Evolutionary conservation across 139 green algal genomes (phyloP).

Genomic region (Ettlia oleoabundans): DNA sequence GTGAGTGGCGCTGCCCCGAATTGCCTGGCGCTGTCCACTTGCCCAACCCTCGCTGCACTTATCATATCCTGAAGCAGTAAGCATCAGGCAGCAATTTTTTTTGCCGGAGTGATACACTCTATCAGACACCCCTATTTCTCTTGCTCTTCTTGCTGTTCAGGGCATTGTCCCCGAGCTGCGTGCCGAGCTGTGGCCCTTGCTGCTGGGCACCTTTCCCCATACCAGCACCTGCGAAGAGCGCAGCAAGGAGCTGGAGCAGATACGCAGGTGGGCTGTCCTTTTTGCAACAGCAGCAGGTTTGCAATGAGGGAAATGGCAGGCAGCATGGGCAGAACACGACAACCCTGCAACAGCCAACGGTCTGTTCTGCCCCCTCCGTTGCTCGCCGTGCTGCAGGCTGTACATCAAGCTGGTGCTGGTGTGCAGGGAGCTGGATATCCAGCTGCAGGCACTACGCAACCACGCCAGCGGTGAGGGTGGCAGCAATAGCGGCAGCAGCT

Average conservation of each 20-base stretch:
- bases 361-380: too few species aligned
- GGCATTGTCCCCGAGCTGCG: constrained; percentile 55
- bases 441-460: constrained; percentile 31
- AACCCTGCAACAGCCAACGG: too few species aligned
- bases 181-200: constrained; percentile 65
- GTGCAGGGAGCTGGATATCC: constrained; percentile 51
- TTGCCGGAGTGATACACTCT: neutral
- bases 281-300: neutral
- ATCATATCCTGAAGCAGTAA: neutral
- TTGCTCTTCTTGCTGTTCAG: constrained; percentile 32
- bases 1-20: constrained; percentile 20
- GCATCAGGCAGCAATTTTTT: too few species aligned
- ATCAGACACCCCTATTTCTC: too few species aligned
- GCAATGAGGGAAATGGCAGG: neutral
- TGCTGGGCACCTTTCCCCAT: constrained; percentile 61
- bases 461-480: neutral
- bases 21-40: neutral
- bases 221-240: constrained; percentile 25
- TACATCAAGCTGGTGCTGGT: constrained; percentile 60
- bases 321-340: neutral
- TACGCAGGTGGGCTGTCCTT: constrained; percentile 20
- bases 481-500: neutral
- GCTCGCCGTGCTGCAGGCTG: neutral
- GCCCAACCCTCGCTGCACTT: neutral
- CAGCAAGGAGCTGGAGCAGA: constrained; percentile 16